Evolutionary conservation across 805 yeast species (phyloP), one percentile per base, ranked within the genome.

Genomic region (Saccharomycopsis javanensis): DNA sequence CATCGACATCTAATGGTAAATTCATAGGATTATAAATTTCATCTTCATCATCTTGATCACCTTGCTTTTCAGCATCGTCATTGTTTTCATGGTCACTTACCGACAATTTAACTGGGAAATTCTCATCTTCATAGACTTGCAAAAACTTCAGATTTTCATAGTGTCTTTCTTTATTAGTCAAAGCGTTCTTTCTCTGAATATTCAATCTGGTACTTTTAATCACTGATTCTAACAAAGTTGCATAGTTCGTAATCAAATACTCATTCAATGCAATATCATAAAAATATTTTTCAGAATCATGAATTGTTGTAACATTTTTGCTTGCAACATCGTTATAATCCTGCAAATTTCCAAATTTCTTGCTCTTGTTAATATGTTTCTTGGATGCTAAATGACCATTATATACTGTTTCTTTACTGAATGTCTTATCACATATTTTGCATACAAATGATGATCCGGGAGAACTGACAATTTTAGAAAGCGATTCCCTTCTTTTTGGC

Each of bases 1-100:
- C 97, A 69, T 91, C 97, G 18, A 87, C 79, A 0, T 96, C 98
- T 0, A 88, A 55, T 0, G 96, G 96, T 56, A 88, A 68, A 57
- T 84, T 80, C 57, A 79, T 72, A 18, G 83, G 81, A 59, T 77
- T 76, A 54, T 65, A 68, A 31, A 67, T 65, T 11, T 69, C 75
- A 10, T 66, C 71, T 1, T 70, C 74, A 13, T 66, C 69, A 20
- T 65, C 64, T 1, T 61, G 61, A 3, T 58, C 64, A 7, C 61
- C 62, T 2, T 60, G 65, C 2, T 64, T 66, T n/a, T 63, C 68
- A 4, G 59, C 63, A 5, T 63, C 60, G 2, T 63, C 65, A 20
- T 61, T 64, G 0, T 64, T 69, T 15, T 63, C 64, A 2, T 63
- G 65, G 1, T 64, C 68, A 13, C 64, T 61, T 16, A 45, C 15